Evolutionary conservation across 805 yeast genomes (phyloP).

Genomic region (Candida maris): DNA sequence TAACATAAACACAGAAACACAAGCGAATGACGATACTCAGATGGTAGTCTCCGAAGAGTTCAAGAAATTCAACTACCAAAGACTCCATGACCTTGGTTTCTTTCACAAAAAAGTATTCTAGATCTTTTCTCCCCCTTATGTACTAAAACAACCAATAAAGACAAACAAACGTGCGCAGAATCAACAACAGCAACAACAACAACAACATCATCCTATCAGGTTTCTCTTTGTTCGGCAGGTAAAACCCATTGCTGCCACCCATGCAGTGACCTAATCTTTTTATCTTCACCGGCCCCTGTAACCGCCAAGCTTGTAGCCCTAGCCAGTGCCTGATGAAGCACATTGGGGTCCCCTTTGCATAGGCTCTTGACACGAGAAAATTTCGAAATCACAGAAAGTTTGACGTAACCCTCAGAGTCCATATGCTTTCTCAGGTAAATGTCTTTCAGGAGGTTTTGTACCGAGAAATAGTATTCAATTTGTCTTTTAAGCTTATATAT

Average conservation of each 20-base stretch:
- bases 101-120: conserved; percentile 22
- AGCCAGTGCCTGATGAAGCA: conserved; percentile 33
- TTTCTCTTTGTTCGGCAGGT: conserved; percentile 42
- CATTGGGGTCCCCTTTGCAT: conserved; percentile 42
- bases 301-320: conserved; percentile 31
- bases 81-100: conserved; percentile 20
- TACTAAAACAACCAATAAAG: too few relatives aligned
- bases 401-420: conserved; percentile 69
- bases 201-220: too few relatives aligned
- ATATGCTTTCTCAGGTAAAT: conserved; percentile 72
- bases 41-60: conserved; percentile 21
- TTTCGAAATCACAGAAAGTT: conserved; percentile 50
- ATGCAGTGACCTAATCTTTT: conserved; percentile 53
- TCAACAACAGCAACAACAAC: too few relatives aligned
- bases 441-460: conserved; percentile 83
- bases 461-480: conserved; percentile 81
- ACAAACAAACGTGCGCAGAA: too few relatives aligned
- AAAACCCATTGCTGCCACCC: conserved; percentile 70
- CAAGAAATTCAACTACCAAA: conserved; percentile 19
- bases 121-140: too few relatives aligned
- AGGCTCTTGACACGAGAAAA: conserved; percentile 71
- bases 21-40: neutral
- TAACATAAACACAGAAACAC: neutral
- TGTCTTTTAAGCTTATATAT: conserved; percentile 39
- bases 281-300: conserved; percentile 29